A percentile compares a stretch with the other conserved stretches of the same genome.
Conservation (phyloP, 2,329 filamentous ascomycete genomes). For the Neonectria punicea region DNA sequence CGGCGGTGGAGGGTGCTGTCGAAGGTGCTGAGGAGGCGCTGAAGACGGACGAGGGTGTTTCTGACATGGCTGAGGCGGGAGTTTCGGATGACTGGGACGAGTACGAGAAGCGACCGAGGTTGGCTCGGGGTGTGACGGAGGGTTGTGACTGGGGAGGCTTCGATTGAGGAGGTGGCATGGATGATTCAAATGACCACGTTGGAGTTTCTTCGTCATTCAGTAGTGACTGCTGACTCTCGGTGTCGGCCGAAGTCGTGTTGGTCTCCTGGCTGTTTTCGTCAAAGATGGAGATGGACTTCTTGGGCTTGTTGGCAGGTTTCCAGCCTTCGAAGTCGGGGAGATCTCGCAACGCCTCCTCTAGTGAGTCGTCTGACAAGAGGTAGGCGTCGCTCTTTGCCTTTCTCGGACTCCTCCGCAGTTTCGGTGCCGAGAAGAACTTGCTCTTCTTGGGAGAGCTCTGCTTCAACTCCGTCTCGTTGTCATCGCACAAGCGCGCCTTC, state of each 20-base stretch:
- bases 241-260: constrained; percentile 23
- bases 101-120: constrained; percentile 50
- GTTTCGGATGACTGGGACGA: constrained; percentile 45
- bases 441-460: constrained; percentile 57
- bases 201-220: constrained; percentile 35
- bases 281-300: constrained; percentile 57
- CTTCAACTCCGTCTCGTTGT: constrained; percentile 53
- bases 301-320: constrained; percentile 50
- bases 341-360: constrained; percentile 63
- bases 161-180: constrained; percentile 46
- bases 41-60: constrained; percentile 49
- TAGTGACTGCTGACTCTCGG: constrained; percentile 38
- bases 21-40: constrained; percentile 51
- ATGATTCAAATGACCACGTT: constrained; percentile 36
- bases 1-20: constrained; percentile 55
- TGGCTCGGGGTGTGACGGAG: constrained; percentile 44
- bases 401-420: constrained; percentile 39
- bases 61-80: constrained; percentile 49
- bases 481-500: constrained; percentile 66
- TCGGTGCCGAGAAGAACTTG: constrained; percentile 62
- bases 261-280: constrained; percentile 52
- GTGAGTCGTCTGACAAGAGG: constrained; percentile 66
- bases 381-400: constrained; percentile 53
- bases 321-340: constrained; percentile 65
- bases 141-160: constrained; percentile 31